Evolutionary conservation across 176 grass and related monocot species (phyloP), one percentile per base, ranked within the genome.

Genomic region (Triticum turgidum): DNA sequence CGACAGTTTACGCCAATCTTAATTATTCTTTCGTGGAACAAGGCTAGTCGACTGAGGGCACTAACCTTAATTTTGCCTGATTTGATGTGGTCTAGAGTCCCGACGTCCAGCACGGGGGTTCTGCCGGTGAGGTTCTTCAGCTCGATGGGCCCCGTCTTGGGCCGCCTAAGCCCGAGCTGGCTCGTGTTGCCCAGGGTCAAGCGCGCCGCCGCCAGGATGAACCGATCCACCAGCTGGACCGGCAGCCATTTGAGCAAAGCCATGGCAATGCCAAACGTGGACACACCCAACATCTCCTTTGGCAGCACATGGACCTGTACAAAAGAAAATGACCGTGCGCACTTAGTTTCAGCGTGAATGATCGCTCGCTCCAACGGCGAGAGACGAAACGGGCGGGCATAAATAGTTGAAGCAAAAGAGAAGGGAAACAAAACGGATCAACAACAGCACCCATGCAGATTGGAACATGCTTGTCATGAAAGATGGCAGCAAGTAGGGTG

Each of bases 51-150:
- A 25, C 25, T 25, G 25, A 25, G 25, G 25, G 25, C 25, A 70
- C 80, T 33, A 59, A 99, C 97, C 97, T 93, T 96, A 85, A 99
- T 99, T 80, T 89, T 96, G 65, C 97, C 97, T 61, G 87, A 84
- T 94, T 94, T 99, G 87, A 99, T 99, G 81, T 94, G 89, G 18
- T 52, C 63, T 37, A 99, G 85, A 18, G 97, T 87, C 14, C 97
- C 97, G 4, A 94, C 92, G 68, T 99, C 97, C 47, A 99, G 92
- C 77, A 99, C 94, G 3, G 97, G 97, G 38, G 97, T 99, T 61
- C 92, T 87, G 39, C 97, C 97, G 17, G 94, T 96, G 83, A 96
- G 92, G 90, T 79, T 93, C 84, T 99, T 99, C 21, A 99, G 97
- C 85, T 96, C 94, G 41, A 99, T 88, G 86, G 97, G 97, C 9